phyloP scores from a whole-genome alignment of 2,329 filamentous ascomycete genomes.

The Claviceps africana region DNA sequence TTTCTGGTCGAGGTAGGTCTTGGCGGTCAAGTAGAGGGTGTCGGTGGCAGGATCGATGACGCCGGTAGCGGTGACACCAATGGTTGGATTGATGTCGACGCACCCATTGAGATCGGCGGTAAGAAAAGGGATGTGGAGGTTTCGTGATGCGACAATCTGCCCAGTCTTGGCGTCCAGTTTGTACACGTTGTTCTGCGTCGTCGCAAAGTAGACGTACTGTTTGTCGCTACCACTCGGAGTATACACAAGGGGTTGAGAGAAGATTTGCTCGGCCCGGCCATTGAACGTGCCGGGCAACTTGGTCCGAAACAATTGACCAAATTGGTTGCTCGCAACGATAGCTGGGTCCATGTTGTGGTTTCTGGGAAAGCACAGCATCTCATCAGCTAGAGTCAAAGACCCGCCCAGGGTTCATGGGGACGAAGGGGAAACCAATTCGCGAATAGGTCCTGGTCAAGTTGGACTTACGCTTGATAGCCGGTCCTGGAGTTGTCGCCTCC shows the following conservation, averaged over 20 bases:
- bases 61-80: constrained; percentile 32
- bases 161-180: constrained; percentile 42
- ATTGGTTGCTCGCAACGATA: constrained; percentile 39
- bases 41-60: constrained; percentile 31
- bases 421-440: neutral
- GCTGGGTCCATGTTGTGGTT: constrained; percentile 52
- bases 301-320: constrained; percentile 40
- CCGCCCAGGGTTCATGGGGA: neutral
- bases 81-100: constrained; percentile 31
- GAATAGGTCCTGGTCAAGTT: neutral
- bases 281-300: constrained; percentile 37
- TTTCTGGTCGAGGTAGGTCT: constrained; percentile 26
- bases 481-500: constrained; percentile 40
- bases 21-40: constrained; percentile 29
- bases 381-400: neutral
- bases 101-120: constrained; percentile 33
- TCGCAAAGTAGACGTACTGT: constrained; percentile 42
- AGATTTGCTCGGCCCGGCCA: constrained; percentile 35
- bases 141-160: constrained; percentile 31
- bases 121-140: constrained; percentile 34
- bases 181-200: constrained; percentile 44
- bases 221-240: constrained; percentile 30
- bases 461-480: constrained; percentile 37
- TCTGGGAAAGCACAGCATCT: constrained; percentile 8
- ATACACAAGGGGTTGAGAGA: constrained; percentile 34